Percentiles rank a stretch among this genome's conserved stretches.
Conservation (phyloP, 2,329 filamentous ascomycete genomes). For the Fusarium beomiforme region DNA sequence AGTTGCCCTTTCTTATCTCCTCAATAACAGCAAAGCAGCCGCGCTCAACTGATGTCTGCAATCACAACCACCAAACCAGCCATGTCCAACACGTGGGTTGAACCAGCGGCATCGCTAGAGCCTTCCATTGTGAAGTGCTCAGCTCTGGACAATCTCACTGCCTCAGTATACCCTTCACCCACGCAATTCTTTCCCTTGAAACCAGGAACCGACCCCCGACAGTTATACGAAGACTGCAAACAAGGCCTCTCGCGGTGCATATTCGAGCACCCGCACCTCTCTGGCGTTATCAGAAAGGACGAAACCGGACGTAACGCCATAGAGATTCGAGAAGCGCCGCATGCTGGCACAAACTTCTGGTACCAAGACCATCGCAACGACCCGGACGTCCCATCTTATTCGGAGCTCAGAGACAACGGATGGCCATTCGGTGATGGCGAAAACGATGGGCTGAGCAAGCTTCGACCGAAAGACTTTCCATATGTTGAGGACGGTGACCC, state of each 20-base stretch:
- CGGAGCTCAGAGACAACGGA: not conserved
- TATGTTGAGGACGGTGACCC: conserved; percentile 1
- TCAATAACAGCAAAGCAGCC: rapidly evolving
- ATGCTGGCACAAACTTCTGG: not conserved
- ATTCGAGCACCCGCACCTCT: conserved; percentile 10
- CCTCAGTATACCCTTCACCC: conserved; percentile 10
- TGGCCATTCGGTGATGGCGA: conserved; percentile 13
- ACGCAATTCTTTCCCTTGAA: conserved; percentile 9
- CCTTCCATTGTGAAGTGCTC: not conserved
- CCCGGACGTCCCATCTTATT: not conserved
- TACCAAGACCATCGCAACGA: conserved; percentile 5
- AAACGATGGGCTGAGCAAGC: conserved; percentile 6
- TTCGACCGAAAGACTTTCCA: not conserved
- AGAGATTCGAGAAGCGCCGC: not conserved
- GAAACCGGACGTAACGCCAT: conserved; percentile 5
- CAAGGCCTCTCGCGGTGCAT: conserved; percentile 1
- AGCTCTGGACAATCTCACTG: conserved; percentile 13
- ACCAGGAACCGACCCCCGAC: not conserved
- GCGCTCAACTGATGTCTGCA: not conserved
- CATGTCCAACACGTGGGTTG: conserved; percentile 5
- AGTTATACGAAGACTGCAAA: conserved; percentile 16
- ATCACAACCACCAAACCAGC: not conserved
- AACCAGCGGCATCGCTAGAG: not conserved
- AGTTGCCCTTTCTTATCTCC: not conserved
- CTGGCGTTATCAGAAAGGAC: conserved; percentile 3